Percentiles rank a stretch among this genome's conserved stretches.
These are phyloP conservation scores for Paraphaeosphaeria minitans DNA, from an alignment of 2,329 filamentous ascomycete genomes.

Conservation along the genomic window DNA sequence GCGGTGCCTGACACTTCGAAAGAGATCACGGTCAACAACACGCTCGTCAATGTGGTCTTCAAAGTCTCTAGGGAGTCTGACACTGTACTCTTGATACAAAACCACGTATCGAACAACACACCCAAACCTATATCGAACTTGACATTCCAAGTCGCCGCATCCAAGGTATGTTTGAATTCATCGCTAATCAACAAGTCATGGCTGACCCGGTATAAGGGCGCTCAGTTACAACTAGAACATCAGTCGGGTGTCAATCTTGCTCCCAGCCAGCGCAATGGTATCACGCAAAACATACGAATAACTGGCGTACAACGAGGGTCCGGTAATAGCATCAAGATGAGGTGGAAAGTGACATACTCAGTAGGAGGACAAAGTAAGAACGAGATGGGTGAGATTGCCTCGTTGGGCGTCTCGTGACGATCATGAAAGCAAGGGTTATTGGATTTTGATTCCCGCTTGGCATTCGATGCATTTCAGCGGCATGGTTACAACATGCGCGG, in stretches of 20 bases:
- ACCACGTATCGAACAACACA: slow-evolving; percentile 84
- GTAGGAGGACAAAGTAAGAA: slow-evolving; percentile 68
- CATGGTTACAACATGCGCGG: background rate
- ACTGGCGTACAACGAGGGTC: slow-evolving; percentile 74
- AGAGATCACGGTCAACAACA: slow-evolving; percentile 70
- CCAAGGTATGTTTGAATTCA: slow-evolving; percentile 66
- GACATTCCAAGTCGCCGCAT: slow-evolving; percentile 90
- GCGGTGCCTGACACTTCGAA: slow-evolving; percentile 76
- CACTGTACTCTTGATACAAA: slow-evolving; percentile 69
- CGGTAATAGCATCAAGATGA: slow-evolving; percentile 82
- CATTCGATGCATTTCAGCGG: slow-evolving; percentile 10
- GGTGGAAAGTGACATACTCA: slow-evolving; percentile 85
- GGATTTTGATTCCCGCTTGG: background rate
- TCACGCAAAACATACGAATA: slow-evolving; percentile 81
- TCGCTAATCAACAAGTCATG: background rate
- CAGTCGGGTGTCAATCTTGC: slow-evolving; percentile 79
- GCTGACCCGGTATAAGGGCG: slow-evolving; percentile 62
- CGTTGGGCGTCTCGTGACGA: slow-evolving; percentile 71
- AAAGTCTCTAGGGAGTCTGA: slow-evolving; percentile 65
- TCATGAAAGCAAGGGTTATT: background rate
- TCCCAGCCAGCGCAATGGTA: slow-evolving; percentile 73
- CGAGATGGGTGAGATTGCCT: slow-evolving; percentile 84
- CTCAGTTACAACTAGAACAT: slow-evolving; percentile 78
- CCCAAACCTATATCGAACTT: slow-evolving; percentile 74
- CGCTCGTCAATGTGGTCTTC: slow-evolving; percentile 74